These are phyloP conservation scores for Citrullus amarus DNA, from an alignment of 306 rosid species.

Conservation along the genomic window DNA sequence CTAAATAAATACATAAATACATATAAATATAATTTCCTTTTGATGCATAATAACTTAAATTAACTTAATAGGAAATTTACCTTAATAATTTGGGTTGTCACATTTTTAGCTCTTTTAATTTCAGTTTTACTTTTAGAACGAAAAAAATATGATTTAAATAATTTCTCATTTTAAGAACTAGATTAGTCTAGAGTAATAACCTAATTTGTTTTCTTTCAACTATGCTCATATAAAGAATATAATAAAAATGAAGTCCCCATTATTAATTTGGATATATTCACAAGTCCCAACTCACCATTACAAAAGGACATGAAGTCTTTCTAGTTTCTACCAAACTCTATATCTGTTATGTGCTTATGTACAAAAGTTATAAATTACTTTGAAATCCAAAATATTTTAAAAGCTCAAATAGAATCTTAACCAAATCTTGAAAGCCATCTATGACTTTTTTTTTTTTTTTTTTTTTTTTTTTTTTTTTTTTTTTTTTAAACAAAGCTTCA, in stretches of 20 bases:
- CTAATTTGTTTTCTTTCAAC: neutral
- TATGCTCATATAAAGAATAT: neutral
- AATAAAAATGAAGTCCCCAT: neutral
- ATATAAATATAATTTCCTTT: too few relatives aligned
- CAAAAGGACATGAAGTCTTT: neutral
- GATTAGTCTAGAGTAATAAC: neutral
- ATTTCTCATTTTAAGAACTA: neutral
- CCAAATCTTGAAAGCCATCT: neutral
- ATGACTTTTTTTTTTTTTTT: neutral
- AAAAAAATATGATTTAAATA: neutral
- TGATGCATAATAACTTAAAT: too few relatives aligned
- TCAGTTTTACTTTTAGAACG: neutral
- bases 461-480: neutral
- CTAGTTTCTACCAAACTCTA: neutral
- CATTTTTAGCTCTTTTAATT: too few relatives aligned
- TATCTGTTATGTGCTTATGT: neutral
- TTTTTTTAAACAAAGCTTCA: neutral
- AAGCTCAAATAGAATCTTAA: neutral
- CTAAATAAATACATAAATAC: too few relatives aligned
- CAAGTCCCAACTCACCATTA: neutral
- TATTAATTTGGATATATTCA: neutral
- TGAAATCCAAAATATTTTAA: neutral
- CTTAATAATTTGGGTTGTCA: too few relatives aligned
- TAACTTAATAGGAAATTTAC: too few relatives aligned
- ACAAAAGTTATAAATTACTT: neutral